Base-by-base conservation (phyloP, 768 basidiomycete species). In the Termitomyces eurrhizus region DNA sequence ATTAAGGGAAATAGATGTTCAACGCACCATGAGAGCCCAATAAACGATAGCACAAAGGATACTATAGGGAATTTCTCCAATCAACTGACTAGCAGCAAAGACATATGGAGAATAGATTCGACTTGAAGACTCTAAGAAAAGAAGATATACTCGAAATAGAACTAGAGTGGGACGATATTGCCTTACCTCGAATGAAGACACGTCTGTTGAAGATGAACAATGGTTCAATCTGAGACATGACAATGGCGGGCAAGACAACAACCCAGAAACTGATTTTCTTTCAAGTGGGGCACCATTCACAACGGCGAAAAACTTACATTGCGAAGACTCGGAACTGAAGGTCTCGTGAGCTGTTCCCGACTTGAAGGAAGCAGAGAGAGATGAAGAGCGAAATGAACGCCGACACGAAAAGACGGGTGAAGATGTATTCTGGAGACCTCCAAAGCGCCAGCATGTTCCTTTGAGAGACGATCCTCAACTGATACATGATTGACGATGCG, bases 41-140 rank as follows among this genome's bases (percentile, higher is more conserved):
- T 93, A 95, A 0, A 87, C 78, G 53, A 84, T 67, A 12, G 82
- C 87, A 64, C 90, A 93, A 14, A 90, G 67, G 36, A 89, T 69
- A 52, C 82, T 87, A 72, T 88, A 90, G 0, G 92, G 93, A 58
- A 90, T 80, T 72, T 96, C 93, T 46, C 92, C 87, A 14, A 91
- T 69, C 29, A 95, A 78, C 68, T 95, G 93, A 2, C 87, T 85
- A 37, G 92, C 80, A 35, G 92, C 89, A 69, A 95, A 95, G 24
- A 93, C 90, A 59, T 86, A 87, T 0, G 91, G 87, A 0, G 88
- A 90, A 73, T 95, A 95, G 68, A 95, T 94, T 61, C 89, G 84
- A 74, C 89, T 90, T 2, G 88, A 90, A 0, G 90, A 81, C 74
- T 94, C 92, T 79, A 67, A 8, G 53, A 12, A 56, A 4, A 21